Base-by-base conservation (phyloP, 176 grass and related monocot species). In the Poa annua region DNA sequence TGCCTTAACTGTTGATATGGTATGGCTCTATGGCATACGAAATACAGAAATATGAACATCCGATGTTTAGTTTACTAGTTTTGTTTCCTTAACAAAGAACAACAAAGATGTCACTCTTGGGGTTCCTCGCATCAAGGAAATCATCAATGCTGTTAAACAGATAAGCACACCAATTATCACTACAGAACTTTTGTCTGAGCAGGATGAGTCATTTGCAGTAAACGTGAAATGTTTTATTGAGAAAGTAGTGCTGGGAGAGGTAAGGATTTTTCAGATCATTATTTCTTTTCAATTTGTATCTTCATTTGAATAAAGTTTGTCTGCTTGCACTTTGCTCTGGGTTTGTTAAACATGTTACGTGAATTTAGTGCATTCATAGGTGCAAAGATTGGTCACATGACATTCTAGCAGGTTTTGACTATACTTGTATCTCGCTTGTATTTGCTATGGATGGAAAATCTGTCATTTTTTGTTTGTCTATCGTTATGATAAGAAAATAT, bases 61-160 rank as follows among this genome's bases (percentile, higher is more conserved):
- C 68, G 7, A 20, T 53, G 41, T 33, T n/a, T n/a, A 69, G 38
- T 34, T 19, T 45, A 48, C 22, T 79, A 71, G 0, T 66, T 59
- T 7, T 83, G 19, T 82, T 87, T 78, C 60, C 85, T 94, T 94
- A 87, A 94, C 81, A 25, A 77, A 53, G 16, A 49, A 63, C 32
- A 76, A 76, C 19, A 81, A 75, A 94, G 92, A 98, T 86, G 92
- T 95, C 84, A 98, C 96, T 64, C 92, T 93, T 76, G 96, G 96
- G 59, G 96, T 98, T 86, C 96, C 96, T 64, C 90, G 96, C 48
- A 98, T 98, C 81, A 98, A 89, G 90, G 96, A 98, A 89, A 98
- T 98, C 84, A 98, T 98, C 75, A 95, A 95, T 80, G 96, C 88
- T 47, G 52, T 87, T 41, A 98, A 95, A 88, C 95, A 94, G 19